These are phyloP conservation scores for Crotalaria pallida DNA, from an alignment of 306 rosid genomes.

Conservation along the genomic window DNA sequence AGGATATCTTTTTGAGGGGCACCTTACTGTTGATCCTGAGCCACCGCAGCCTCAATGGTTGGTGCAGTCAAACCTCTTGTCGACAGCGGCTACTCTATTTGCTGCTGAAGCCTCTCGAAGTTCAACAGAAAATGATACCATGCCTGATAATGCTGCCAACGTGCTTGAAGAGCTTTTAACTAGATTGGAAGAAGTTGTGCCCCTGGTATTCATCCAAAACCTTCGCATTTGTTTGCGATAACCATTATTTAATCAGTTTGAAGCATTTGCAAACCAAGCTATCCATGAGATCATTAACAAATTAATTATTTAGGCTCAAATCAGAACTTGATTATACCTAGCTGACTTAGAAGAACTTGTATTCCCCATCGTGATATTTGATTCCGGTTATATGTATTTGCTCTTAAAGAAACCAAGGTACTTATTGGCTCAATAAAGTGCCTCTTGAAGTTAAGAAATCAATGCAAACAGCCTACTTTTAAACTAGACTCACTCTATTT, in stretches of 20 bases:
- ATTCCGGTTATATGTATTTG: neutral
- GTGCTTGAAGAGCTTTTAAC: conserved; percentile 61
- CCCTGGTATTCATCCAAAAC: conserved; percentile 40
- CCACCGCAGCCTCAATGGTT: conserved; percentile 93
- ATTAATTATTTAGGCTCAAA: conserved; percentile 12
- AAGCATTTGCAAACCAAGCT: neutral
- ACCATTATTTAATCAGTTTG: neutral
- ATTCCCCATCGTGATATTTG: neutral
- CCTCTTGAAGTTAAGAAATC: conserved; percentile 5
- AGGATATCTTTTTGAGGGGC: conserved; percentile 97
- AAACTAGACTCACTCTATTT: neutral
- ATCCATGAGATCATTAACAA: neutral
- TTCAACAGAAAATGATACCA: conserved; percentile 24
- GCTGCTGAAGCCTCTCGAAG: conserved; percentile 63
- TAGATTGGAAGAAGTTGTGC: conserved; percentile 60
- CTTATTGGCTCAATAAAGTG: conserved; percentile 5
- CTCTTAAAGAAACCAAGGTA: neutral
- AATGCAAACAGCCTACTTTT: neutral
- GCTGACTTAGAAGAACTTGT: neutral
- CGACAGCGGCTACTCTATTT: conserved; percentile 64
- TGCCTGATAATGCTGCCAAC: conserved; percentile 35
- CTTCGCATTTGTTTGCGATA: neutral
- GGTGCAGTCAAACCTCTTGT: conserved; percentile 69
- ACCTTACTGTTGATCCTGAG: conserved; percentile 86
- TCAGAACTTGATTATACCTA: neutral